Percentiles rank a stretch among this genome's conserved stretches.
phyloP scores from a whole-genome alignment of 768 basidiomycete species.

The Tephrocybe sp. region DNA sequence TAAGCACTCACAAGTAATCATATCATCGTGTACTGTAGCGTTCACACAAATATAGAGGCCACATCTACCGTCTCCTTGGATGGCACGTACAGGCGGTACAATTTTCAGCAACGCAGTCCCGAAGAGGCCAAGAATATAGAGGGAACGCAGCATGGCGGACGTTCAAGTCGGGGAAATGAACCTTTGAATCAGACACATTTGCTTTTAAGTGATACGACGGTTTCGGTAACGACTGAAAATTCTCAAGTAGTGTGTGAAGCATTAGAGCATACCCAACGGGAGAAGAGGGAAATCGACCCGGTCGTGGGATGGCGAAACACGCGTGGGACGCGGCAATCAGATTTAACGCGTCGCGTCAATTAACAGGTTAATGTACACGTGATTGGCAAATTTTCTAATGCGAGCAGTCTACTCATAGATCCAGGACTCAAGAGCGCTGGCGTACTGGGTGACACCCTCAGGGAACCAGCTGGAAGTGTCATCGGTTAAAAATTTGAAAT shows the following conservation, averaged over 20 bases:
- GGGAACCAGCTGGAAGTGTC: slow-evolving; percentile 77
- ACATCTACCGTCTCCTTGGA: slow-evolving; percentile 46
- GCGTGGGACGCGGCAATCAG: slow-evolving; percentile 13
- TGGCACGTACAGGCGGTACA: slow-evolving; percentile 19
- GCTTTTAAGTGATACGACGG: slow-evolving; percentile 3
- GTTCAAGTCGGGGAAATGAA: slow-evolving; percentile 2
- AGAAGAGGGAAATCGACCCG: slow-evolving; percentile 19
- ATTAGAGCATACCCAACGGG: slow-evolving; percentile 20
- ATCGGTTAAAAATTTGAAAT: slow-evolving; percentile 5
- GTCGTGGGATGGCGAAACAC: slow-evolving; percentile 9
- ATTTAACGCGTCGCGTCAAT: slow-evolving; percentile 5
- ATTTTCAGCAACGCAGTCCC: slow-evolving; percentile 19
- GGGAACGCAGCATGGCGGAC: slow-evolving; percentile 11
- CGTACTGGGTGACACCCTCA: slow-evolving; percentile 75
- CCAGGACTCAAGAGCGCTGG: slow-evolving; percentile 62
- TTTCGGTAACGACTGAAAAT: not conserved
- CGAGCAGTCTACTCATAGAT: slow-evolving; percentile 66
- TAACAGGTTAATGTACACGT: slow-evolving; percentile 15
- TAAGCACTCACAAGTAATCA: slow-evolving; percentile 42
- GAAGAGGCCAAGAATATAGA: slow-evolving; percentile 14
- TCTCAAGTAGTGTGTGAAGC: slow-evolving; percentile 15
- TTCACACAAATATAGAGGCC: slow-evolving; percentile 44
- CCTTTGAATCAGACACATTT: not conserved
- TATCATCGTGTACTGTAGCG: slow-evolving; percentile 40
- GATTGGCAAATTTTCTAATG: slow-evolving; percentile 17